Evolutionary conservation across 352 stramenopile species (phyloP), one percentile per base, ranked within the genome.

Genomic region (Globisporangium uncinulatum): DNA sequence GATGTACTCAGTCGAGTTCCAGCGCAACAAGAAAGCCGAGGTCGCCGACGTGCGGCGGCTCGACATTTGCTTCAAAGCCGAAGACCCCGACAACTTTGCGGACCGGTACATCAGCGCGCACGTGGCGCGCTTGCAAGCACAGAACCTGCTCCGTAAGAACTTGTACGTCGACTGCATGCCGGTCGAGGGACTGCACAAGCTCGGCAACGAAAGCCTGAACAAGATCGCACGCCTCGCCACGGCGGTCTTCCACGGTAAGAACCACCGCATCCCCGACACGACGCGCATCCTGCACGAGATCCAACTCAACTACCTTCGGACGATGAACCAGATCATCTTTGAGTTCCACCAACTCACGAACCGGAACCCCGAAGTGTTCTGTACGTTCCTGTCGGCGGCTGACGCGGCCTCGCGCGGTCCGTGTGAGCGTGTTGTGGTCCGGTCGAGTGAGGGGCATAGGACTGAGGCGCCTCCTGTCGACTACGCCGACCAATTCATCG

Each of bases 271-370:
- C 21, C 84, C 84, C 2, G 83, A 94, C 47, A 92, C 86, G 4
- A 79, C 82, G 15, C 77, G 71, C 0, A 68, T 97, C 14, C 54
- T 97, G 13, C 73, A 92, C 20, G 87, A 98, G 61, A 89, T 97
- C 45, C 90, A 95, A 61, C 69, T 96, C 0, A 89, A 96, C 52
- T 98, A 95, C 64, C 63, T 96, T 42, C 84, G 93, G 11, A 89
- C 89, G 8, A 97, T 98, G 87, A 96, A 95, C 70, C 83, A 83
- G 54, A 91, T 97, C 34, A 73, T 97, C 4, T 90, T 97, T 32
- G 79, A 92, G n/a, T 85, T 70, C 31, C 82, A 94, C 41, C 78
- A 90, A 37, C 57, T 74, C 52, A 42, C 63, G 1, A 58, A 69
- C 0, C 70, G 79, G 21, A 90, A 91, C 50, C 32, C 56, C 6